A percentile compares a stretch with the other conserved stretches of the same genome.
These are phyloP conservation scores for Betula pendula DNA, from an alignment of 306 rosid genomes.

Conservation along the genomic window DNA sequence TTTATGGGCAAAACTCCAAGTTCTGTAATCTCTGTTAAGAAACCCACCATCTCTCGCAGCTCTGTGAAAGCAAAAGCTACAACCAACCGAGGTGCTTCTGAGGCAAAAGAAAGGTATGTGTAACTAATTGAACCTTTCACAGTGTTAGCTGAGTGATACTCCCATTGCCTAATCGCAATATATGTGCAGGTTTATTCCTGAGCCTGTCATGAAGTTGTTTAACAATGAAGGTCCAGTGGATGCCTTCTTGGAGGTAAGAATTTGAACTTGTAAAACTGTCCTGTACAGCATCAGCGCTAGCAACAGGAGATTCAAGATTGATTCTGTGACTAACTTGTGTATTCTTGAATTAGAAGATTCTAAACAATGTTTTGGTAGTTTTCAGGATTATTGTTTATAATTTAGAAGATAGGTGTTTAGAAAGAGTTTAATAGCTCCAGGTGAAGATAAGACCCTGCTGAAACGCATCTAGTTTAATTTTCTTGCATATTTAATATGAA, in stretches of 20 bases:
- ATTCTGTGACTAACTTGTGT: not conserved
- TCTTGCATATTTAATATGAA: not conserved
- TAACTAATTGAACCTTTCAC: not conserved
- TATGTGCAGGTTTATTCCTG: slow-evolving; percentile 48
- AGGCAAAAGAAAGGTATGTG: slow-evolving; percentile 57
- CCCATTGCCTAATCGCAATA: slow-evolving; percentile 13
- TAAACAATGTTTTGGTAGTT: not conserved
- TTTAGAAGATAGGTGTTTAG: slow-evolving; percentile 1
- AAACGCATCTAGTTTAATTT: not conserved
- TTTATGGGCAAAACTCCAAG: slow-evolving; percentile 53
- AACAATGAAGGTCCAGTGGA: slow-evolving; percentile 43
- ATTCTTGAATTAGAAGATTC: not conserved
- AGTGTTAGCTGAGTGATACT: not conserved
- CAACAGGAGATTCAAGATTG: no score
- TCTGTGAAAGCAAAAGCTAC: slow-evolving; percentile 48
- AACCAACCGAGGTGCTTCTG: slow-evolving; percentile 31
- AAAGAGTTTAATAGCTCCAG: not conserved
- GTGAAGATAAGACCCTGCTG: slow-evolving; percentile 2
- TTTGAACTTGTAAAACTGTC: not conserved
- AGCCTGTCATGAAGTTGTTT: slow-evolving; percentile 51
- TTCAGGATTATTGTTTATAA: slow-evolving; percentile 20
- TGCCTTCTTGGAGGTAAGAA: slow-evolving; percentile 55
- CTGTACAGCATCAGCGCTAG: not conserved
- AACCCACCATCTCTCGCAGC: slow-evolving; percentile 40
- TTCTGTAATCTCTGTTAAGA: slow-evolving; percentile 56